Evolutionary conservation across 2,329 filamentous ascomycete genomes (phyloP).

Genomic region (Sporothrix schenckii): DNA sequence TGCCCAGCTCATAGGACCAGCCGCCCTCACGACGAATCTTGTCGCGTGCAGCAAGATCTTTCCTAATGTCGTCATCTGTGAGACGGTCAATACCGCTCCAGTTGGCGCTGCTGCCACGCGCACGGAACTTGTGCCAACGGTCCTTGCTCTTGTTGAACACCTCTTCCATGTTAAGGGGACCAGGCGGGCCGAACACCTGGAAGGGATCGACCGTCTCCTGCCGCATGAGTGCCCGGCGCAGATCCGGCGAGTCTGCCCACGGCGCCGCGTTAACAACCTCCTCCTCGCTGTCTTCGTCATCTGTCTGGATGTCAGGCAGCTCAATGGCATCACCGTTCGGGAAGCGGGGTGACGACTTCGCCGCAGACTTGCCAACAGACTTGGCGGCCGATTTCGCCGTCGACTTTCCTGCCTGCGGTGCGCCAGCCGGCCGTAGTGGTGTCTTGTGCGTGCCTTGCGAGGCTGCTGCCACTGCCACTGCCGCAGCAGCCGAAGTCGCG

Average conservation of each 20-base stretch:
- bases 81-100: conserved; percentile 82
- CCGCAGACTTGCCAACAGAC: conserved; percentile 58
- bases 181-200: conserved; percentile 84
- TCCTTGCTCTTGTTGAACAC: conserved; percentile 91
- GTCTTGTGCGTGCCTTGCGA: conserved; percentile 61
- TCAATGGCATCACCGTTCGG: conserved; percentile 88
- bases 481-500: conserved; percentile 26
- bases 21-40: conserved; percentile 79
- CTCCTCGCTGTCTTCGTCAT: conserved; percentile 72
- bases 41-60: conserved; percentile 78
- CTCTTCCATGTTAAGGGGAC: conserved; percentile 90
- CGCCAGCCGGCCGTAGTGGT: conserved; percentile 60
- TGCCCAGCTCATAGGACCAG: conserved; percentile 71
- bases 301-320: conserved; percentile 91
- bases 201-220: conserved; percentile 87
- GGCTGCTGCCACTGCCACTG: background rate
- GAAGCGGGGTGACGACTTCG: conserved; percentile 78
- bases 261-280: conserved; percentile 61
- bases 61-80: conserved; percentile 83
- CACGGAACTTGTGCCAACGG: conserved; percentile 81
- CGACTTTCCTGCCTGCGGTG: conserved; percentile 54
- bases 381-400: conserved; percentile 62
- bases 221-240: conserved; percentile 71
- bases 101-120: conserved; percentile 90
- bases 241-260: conserved; percentile 87